Base-by-base conservation (phyloP, 2,329 filamentous ascomycete genomes). In the Aspergillus latus region DNA sequence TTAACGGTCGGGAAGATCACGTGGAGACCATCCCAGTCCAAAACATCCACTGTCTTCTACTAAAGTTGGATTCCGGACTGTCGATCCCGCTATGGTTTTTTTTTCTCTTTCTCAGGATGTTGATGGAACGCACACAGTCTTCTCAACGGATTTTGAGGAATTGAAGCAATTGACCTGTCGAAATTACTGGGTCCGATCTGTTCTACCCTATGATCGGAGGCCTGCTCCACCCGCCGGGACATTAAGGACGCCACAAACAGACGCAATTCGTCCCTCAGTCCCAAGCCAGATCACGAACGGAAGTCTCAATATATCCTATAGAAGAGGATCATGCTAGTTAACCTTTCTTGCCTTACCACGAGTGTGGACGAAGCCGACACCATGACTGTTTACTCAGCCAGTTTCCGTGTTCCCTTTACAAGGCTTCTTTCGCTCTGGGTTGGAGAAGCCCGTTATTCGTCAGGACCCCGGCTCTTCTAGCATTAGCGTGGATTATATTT, bases 1-100 rank as follows among this genome's bases (percentile, higher is more conserved):
- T 49, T 49, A 57, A 53, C 54, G 49, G 44, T 45, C 43, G 45
- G 46, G 44, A 34, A 21, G 49, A 57, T 57, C 54, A 57, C 54
- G 54, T 57, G 54, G 54, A 40, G 34, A 16, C 13, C 6, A 36
- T 36, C 36, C 21, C 21, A 21, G 29, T 26, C 49, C 28, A 55
- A 47, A 28, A 30, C 49, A 32, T 40, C 21, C 51, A 39, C 34
- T 5, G 32, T 21, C 21, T n/a, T 11, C 37, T 32, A 15, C 2
- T 30, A 45, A 11, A 28, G 29, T 52, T 40, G 21, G 16, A 16
- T 45, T n/a, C 16, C 29, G 3, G 16, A 13, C 36, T 13, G 13
- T 11, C 42, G 3, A 44, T 37, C 49, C 16, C 4, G 7, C 9
- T 46, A 29, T 13, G 16, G n/a, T n/a, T 29, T 16, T 44, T 5